Percentiles rank a stretch among this genome's conserved stretches.
Conservation (phyloP, 2,329 filamentous ascomycete genomes). For the Thielaviopsis ethacetica region DNA sequence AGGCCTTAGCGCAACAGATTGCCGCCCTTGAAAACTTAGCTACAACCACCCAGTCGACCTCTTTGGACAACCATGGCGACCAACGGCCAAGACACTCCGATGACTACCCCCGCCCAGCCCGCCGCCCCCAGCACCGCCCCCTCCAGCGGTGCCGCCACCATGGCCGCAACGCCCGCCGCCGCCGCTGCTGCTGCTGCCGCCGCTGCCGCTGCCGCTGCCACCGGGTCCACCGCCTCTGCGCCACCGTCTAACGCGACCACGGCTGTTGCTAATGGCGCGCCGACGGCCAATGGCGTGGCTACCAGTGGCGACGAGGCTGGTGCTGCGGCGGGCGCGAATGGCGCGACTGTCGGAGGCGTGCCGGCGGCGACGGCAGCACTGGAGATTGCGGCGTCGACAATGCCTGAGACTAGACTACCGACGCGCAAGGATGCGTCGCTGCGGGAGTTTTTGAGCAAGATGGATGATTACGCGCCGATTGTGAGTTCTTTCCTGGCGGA, state of each 20-base stretch:
- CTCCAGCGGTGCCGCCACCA: neutral
- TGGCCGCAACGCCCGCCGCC: neutral
- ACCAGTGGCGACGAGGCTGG: conserved; percentile 54
- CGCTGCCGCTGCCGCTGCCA: neutral
- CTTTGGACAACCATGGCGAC: neutral
- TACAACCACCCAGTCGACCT: neutral
- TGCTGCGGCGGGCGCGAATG: conserved; percentile 18
- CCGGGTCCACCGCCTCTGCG: conserved; percentile 41
- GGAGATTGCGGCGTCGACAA: conserved; percentile 26
- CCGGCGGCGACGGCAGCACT: conserved; percentile 24
- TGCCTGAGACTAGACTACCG: conserved; percentile 45
- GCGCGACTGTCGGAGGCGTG: conserved; percentile 17
- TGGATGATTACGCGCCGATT: conserved; percentile 96
- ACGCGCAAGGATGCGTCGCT: conserved; percentile 83
- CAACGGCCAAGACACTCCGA: neutral
- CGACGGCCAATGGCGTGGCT: conserved; percentile 48
- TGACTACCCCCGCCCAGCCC: neutral
- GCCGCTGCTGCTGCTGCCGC: conserved; percentile 20
- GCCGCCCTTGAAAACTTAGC: neutral
- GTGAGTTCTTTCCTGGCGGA: conserved; percentile 37
- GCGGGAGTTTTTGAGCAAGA: conserved; percentile 84
- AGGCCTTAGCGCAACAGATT: neutral
- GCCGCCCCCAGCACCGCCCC: neutral
- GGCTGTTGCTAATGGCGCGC: conserved; percentile 57
- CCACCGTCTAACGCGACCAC: conserved; percentile 43